Base-by-base conservation (phyloP, 768 basidiomycete genomes). In the Boletus barrowsii region DNA sequence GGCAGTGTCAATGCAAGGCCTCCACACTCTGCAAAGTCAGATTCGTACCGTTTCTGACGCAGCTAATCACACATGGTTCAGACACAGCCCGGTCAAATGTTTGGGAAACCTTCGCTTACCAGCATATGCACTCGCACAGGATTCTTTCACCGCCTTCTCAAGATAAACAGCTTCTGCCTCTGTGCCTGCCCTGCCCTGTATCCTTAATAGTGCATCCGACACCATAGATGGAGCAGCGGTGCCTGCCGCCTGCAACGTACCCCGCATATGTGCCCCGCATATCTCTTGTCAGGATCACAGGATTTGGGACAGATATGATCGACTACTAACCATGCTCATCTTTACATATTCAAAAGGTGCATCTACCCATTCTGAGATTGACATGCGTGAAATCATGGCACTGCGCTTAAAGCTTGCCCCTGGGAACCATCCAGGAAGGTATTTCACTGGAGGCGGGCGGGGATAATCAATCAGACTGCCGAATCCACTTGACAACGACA, bases 311-410 rank as follows among this genome's bases (percentile, higher is more conserved):
- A 43, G 14, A 60, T 9, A 29, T 9, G 10, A 20, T 40, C 14
- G 24, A 32, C 26, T 4, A 54, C 64, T 47, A 8, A 62, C 66
- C 62, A 67, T 55, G 9, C 15, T 54, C 42, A 45, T 56, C 40
- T 59, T 69, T 3, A 64, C 65, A 40, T 64, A 39, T 42, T 69
- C 51, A 17, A 67, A 67, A 9, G 65, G 66, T 20, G 47, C 47
- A 0, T 69, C 60, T 10, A 67, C 49, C 56, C 59, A 59, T 30
- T 40, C 20, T 4, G 55, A 6, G 22, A 56, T 47, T 3, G 39
- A 40, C 33, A 35, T n/a, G 29, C 57, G 57, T 6, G 51, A 57
- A 17, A 56, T 53, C 18, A 20, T 10, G 18, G 64, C 67, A n/a
- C 15, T 42, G n/a, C 52, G 58, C 26, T 62, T 53, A 55, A 67